Conservation (phyloP, 2,329 filamentous ascomycete species). For the Pseudopyrenochaeta lycopersici region DNA sequence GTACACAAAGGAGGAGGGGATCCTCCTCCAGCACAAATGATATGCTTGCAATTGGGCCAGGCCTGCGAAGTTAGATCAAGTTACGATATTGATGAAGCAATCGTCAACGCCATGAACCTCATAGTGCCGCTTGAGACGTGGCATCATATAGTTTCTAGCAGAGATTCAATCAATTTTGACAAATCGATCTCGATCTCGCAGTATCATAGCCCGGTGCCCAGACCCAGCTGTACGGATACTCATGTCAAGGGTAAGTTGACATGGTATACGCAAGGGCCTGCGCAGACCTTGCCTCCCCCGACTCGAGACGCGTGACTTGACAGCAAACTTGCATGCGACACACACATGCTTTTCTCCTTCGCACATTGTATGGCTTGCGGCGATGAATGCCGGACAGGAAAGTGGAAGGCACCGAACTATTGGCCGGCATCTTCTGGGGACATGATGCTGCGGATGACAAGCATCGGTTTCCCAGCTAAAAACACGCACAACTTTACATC, state of each 20-base stretch:
- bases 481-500: background rate
- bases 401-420: background rate
- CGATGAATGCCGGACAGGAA: background rate
- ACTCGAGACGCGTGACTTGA: background rate
- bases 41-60: no score
- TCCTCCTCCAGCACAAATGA: background rate
- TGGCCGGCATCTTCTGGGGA: background rate
- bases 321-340: background rate
- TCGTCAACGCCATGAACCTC: background rate
- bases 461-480: background rate
- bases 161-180: background rate
- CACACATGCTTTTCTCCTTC: background rate
- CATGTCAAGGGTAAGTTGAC: background rate
- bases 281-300: background rate
- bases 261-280: background rate
- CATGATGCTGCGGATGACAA: background rate
- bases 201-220: background rate
- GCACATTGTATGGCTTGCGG: background rate
- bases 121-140: background rate
- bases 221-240: background rate
- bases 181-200: background rate
- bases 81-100: background rate
- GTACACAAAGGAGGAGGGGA: constrained; percentile 48
- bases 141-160: background rate
- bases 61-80: background rate